A percentile compares a stretch with the other conserved stretches of the same genome.
Evolutionary conservation across 2,329 filamentous ascomycete genomes (phyloP).

Genomic region (Aspergillus awamori): DNA sequence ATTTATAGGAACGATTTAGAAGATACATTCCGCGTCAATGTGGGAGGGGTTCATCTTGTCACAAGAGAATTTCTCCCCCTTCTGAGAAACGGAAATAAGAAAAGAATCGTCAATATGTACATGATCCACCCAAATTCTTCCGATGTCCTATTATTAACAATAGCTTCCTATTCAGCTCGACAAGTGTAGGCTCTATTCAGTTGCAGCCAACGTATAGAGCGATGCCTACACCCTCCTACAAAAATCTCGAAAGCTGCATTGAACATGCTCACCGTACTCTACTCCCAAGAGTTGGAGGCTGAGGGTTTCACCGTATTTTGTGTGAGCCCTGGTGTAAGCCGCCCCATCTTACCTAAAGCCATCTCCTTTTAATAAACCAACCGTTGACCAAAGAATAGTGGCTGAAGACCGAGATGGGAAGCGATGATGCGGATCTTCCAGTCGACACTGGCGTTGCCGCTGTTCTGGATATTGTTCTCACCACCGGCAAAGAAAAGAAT

Average conservation of each 20-base stretch:
- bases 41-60: conserved; percentile 44
- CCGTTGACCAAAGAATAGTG: conserved; percentile 35
- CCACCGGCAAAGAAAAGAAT: conserved; percentile 41
- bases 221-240: conserved; percentile 41
- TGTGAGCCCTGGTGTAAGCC: conserved; percentile 32
- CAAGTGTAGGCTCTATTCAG: conserved; percentile 48
- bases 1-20: conserved; percentile 40
- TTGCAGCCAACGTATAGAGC: conserved; percentile 23
- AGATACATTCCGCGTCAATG: conserved; percentile 47
- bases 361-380: too few species aligned
- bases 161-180: conserved; percentile 35
- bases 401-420: conserved; percentile 51
- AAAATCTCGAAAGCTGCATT: conserved; percentile 53
- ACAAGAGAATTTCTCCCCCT: conserved; percentile 46
- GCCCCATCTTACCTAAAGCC: too few species aligned
- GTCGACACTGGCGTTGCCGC: conserved; percentile 44
- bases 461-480: conserved; percentile 50
- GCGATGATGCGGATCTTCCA: conserved; percentile 45
- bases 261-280: conserved; percentile 49
- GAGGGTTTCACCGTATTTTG: conserved; percentile 48
- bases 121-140: conserved; percentile 11
- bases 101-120: conserved; percentile 51
- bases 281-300: conserved; percentile 29
- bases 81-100: conserved; percentile 42
- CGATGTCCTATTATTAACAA: background rate